Percentiles rank a stretch among this genome's conserved stretches.
Evolutionary conservation across 306 rosid genomes (phyloP).

Genomic region (Mimosa pudica): DNA sequence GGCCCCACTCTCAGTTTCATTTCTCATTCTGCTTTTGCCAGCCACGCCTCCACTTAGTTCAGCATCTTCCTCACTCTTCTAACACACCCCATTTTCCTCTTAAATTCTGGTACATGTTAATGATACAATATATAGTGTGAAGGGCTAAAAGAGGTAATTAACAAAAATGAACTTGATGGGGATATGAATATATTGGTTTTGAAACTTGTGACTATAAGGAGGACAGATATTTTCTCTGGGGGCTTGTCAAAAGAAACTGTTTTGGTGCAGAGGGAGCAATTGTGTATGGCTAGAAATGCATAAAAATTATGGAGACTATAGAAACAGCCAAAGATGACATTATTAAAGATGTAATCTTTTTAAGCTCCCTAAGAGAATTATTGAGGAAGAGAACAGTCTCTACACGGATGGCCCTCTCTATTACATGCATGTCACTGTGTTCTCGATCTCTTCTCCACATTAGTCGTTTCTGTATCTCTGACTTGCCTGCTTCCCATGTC

Average conservation of each 20-base stretch:
- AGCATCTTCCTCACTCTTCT: conserved; percentile 1
- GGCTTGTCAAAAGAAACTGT: background rate
- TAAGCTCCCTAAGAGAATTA: background rate
- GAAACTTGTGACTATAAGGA: background rate
- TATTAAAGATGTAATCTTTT: background rate
- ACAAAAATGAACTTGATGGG: background rate
- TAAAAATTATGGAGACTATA: background rate
- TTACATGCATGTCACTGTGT: conserved; percentile 3
- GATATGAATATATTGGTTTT: background rate
- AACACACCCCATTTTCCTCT: background rate
- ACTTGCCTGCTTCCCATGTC: background rate
- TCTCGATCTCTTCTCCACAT: background rate
- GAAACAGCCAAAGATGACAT: background rate
- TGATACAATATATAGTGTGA: background rate
- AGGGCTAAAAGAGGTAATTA: background rate
- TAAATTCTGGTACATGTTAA: background rate
- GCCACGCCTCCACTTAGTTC: conserved; percentile 36
- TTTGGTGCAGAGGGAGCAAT: background rate
- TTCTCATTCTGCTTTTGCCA: conserved; percentile 37
- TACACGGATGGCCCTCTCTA: background rate
- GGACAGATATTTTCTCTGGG: background rate
- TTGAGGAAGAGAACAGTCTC: background rate
- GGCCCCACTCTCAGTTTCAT: conserved; percentile 45
- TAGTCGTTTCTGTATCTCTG: background rate
- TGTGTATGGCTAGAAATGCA: background rate